Evolutionary conservation across 2,329 filamentous ascomycete species (phyloP), one percentile per base, ranked within the genome.

Genomic region (Pseudogymnoascus sp.): DNA sequence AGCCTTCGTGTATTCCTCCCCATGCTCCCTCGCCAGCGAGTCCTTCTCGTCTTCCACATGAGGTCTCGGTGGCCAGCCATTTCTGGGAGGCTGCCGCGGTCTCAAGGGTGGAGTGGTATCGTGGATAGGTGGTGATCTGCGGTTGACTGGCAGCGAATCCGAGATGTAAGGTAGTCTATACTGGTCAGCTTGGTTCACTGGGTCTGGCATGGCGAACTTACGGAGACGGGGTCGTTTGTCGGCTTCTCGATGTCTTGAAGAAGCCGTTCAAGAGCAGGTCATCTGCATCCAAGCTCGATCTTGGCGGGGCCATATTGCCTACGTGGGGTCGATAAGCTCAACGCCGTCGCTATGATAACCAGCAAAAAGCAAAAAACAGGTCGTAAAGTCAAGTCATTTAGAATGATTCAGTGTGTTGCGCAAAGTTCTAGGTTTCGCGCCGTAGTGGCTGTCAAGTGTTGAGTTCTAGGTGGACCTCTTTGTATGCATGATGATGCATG

Each of bases 1-100:
- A 60, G 65, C 68, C 44, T 66, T 71, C 59, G 66, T 66, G 37
- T 72, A 63, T 36, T 72, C 66, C 35, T 69, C 66, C 29, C 74
- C 73, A 44, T 71, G 68, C 70, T 92, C 88, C 70, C 79, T 84
- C 5, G 81, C 81, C 37, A 90, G 73, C 6, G 87, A 83, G 11
- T 77, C 79, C 13, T 71, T 75, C 71, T 90, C 88, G 70, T 92
- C 88, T 71, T 92, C 88, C 57, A 87, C 86, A 36, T 74, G 84
- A 3, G 88, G 86, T 15, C 78, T 77, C 1, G 87, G 87, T 5
- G 87, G 85, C 57, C 57, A 59, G 33, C 33, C 36, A 24, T 17
- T 77, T 68, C 61, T 65, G 72, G 44, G 69, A 63, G 13, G 62
- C 31, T 26, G 36, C 58, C 31, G 33, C 8, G 21, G 13, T 58